Evolutionary conservation across 225 moss, liverwort and hornwort genomes (phyloP), one percentile per base, ranked within the genome.

Genomic region (Ulota crispa): DNA sequence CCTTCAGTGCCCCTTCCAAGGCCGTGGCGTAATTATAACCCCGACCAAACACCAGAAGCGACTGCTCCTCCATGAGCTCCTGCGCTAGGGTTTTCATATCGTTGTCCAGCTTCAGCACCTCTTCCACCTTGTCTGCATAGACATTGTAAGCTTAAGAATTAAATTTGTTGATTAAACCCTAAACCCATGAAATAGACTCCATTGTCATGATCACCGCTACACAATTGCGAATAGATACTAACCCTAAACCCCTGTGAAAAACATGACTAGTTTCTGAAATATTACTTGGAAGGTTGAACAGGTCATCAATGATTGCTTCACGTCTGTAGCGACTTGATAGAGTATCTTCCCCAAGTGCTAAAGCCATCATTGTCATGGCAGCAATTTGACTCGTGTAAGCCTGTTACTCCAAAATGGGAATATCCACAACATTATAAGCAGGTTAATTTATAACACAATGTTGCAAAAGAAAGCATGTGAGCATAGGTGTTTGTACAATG

Each of bases 371-470:
- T 75, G 99, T 94, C 99, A 99, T 99, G 32, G 96, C 99, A 77
- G 99, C 99, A 83, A 99, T 96, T 87, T 99, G 99, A 84, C 99
- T 99, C 20, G 99, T 99, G 74, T 99, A 99, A 50, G 99, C 99
- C 99, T 99, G 91, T 78, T 68, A 74, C 69, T 31, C 71, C 53
- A 52, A 31, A 11, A 63, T 64, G 18, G 20, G 41, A 59, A 77
- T 50, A 66, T 41, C 60, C 68, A 82, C 78, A 41, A 81, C 19
- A 73, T 9, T 34, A 26, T 23, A 24, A 57, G 43, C 26, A 69
- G 77, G 50, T 70, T 19, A 60, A 9, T 27, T 13, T 47, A 31
- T 4, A 31, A 28, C 65, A 68, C 26, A 36, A 5, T 47, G 28
- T 45, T 36, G 26, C 42, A 27, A 34, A n/a, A 39, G 15, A 42